Base-by-base conservation (phyloP, 257 asterid species). In the Solanum chaucha region DNA sequence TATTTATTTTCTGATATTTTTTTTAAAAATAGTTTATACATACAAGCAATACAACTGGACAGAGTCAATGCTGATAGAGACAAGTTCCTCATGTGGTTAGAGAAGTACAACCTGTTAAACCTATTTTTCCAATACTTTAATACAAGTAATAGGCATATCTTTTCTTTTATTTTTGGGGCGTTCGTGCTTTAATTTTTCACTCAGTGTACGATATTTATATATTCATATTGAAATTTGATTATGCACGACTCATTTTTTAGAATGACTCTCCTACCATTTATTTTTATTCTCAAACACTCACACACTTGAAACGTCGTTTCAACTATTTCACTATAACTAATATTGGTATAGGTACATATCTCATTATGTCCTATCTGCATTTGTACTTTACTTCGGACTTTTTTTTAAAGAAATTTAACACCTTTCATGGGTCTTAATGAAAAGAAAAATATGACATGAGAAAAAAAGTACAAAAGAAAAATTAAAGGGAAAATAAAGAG, bases 131-230 rank as follows among this genome's bases (percentile, higher is more conserved):
- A 35, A 48, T 51, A 72, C 48, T 9, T 77, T 12, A 13, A 15
- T 17, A 51, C 17, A 17, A 51, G 61, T 51, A 22, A 40, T 75
- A 75, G 13, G 83, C 13, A 19, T 75, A n/a, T 20, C 10, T 10
- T 34, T 59, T 9, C 0, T 15, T 15, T 51, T 5, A 44, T 51
- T 15, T 5, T 4, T 15, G 3, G 20, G 22, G 3, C 8, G 22
- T 15, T 51, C 0, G 0, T 6, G 0, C 0, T 55, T 55, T 6
- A 0, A 17, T 55, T 55, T 51, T 55, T 17, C 7, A 48, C 14
- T 0, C 7, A 13, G 0, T 15, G 22, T 51, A 15, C 3, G 8
- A 51, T 15, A 51, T 5, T 51, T 5, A 51, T 51, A 51, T 15
- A 51, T 5, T 51, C 2, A 51, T 51, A 51, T 15, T 51, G 3